Percentiles rank a stretch among this genome's conserved stretches.
Evolutionary conservation across 768 basidiomycete genomes (phyloP).

Genomic region (Termitomyces sp.): DNA sequence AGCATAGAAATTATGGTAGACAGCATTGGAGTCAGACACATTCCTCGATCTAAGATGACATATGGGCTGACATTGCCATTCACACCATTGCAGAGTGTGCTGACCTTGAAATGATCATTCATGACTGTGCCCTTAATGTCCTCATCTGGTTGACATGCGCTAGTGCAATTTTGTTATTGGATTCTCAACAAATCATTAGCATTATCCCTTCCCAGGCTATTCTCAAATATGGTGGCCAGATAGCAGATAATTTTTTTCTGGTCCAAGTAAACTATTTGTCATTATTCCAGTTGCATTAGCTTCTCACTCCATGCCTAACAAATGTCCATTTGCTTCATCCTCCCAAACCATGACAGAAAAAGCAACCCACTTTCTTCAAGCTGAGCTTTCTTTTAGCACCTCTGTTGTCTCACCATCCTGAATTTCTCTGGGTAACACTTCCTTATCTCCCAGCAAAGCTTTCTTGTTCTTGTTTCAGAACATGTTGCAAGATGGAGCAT

Average conservation of each 20-base stretch:
- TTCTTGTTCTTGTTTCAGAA: conserved; percentile 82
- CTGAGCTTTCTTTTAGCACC: conserved; percentile 77
- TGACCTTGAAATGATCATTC: conserved; percentile 51
- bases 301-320: conserved; percentile 98
- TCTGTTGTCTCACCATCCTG: conserved; percentile 88
- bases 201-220: no score
- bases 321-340: conserved; percentile 93
- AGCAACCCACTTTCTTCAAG: conserved; percentile 82
- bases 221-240: conserved; percentile 45
- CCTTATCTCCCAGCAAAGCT: conserved; percentile 66
- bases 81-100: conserved; percentile 88
- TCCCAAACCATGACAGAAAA: conserved; percentile 72
- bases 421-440: conserved; percentile 79
- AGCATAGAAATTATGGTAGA: conserved; percentile 96
- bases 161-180: no score
- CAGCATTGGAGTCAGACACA: conserved; percentile 66
- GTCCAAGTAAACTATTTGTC: no score
- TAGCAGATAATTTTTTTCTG: conserved; percentile 35
- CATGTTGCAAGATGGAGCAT: conserved; percentile 95
- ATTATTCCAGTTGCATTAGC: conserved; percentile 28
- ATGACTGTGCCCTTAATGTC: no score
- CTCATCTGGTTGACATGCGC: no score
- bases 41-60: conserved; percentile 76
- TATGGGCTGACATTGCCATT: conserved; percentile 81
- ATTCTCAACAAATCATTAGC: no score